A percentile compares a stretch with the other conserved stretches of the same genome.
These are phyloP conservation scores for Phaeosphaeriaceae sp. DNA, from an alignment of 2,329 filamentous ascomycete species.

Conservation along the genomic window DNA sequence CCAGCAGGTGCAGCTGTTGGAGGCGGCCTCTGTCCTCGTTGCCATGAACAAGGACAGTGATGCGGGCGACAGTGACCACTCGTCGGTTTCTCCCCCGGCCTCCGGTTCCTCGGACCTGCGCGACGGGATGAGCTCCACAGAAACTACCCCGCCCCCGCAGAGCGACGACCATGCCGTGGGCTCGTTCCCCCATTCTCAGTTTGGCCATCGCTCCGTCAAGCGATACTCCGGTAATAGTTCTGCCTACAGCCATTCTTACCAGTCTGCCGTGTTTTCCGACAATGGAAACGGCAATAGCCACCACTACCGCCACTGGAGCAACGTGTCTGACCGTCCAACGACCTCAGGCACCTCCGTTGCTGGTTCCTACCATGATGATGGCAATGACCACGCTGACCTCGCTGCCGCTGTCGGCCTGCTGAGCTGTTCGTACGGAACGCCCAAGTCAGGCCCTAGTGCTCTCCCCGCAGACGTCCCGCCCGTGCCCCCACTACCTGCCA, in stretches of 20 bases:
- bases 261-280: slow-evolving; percentile 70
- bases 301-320: slow-evolving; percentile 74
- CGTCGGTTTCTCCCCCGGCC: slow-evolving; percentile 80
- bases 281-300: slow-evolving; percentile 62
- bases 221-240: slow-evolving; percentile 58
- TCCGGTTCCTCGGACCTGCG: slow-evolving; percentile 79
- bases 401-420: slow-evolving; percentile 89
- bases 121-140: slow-evolving; percentile 82
- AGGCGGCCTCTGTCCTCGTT: slow-evolving; percentile 94
- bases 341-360: slow-evolving; percentile 68
- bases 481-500: slow-evolving; percentile 83
- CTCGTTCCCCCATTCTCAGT: slow-evolving; percentile 49
- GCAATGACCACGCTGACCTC: slow-evolving; percentile 75
- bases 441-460: slow-evolving; percentile 68
- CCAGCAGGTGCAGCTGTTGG: slow-evolving; percentile 96
- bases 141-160: slow-evolving; percentile 90
- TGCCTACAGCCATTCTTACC: slow-evolving; percentile 77
- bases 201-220: slow-evolving; percentile 47
- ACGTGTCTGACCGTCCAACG: slow-evolving; percentile 73
- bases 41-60: slow-evolving; percentile 78
- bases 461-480: slow-evolving; percentile 79
- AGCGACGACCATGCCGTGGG: slow-evolving; percentile 67
- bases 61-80: slow-evolving; percentile 75
- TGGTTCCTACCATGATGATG: slow-evolving; percentile 74
- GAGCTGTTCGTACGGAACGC: slow-evolving; percentile 89